Conservation (phyloP, 495 filamentous ascomycete species). For the Aspergillus indologenus region DNA sequence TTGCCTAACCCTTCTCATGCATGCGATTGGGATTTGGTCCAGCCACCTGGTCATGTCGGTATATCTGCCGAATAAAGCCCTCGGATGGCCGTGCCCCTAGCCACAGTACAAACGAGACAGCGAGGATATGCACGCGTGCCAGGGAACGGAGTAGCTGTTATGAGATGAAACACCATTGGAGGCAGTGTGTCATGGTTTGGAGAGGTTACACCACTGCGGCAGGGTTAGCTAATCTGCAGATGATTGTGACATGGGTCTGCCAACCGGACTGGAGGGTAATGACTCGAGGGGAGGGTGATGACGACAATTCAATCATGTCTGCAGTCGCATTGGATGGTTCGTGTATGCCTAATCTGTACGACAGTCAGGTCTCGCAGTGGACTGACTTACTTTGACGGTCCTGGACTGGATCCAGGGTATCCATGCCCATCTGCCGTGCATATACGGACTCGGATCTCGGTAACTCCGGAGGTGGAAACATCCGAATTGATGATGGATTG, state of each 20-base stretch:
- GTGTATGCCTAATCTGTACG: conserved; percentile 3
- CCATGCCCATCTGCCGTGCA: background rate
- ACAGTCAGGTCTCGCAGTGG: background rate
- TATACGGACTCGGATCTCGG: background rate
- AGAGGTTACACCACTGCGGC: background rate
- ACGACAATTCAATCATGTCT: background rate
- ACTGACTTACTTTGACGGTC: background rate
- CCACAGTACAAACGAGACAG: background rate
- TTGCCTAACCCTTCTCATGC: background rate
- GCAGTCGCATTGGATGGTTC: background rate
- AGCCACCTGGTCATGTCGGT: background rate
- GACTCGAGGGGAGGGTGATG: background rate
- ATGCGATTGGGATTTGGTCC: background rate
- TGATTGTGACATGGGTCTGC: background rate
- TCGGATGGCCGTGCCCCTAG: background rate
- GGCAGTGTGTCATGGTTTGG: background rate
- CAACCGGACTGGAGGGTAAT: background rate
- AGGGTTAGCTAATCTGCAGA: background rate
- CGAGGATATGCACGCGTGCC: background rate
- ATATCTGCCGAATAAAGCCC: background rate
- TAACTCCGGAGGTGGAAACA: background rate
- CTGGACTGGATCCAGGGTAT: background rate
- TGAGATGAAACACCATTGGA: background rate
- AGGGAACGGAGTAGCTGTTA: background rate
- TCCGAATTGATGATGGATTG: background rate